A percentile compares a stretch with the other conserved stretches of the same genome.
Evolutionary conservation across 129 eudicot species (phyloP).

Genomic region (Helichrysum umbraculigerum): DNA sequence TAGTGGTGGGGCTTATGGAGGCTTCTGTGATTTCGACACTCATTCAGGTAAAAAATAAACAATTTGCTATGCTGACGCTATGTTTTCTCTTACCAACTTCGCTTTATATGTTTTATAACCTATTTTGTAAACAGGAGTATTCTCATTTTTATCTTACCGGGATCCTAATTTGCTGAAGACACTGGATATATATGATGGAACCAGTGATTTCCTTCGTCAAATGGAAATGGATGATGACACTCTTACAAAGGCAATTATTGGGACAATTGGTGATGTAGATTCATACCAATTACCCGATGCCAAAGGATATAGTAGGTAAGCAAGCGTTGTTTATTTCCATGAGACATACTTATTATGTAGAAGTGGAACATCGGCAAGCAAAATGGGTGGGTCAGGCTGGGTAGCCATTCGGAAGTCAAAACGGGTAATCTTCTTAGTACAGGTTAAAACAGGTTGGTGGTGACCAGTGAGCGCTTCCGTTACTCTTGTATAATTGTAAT

Average conservation of each 20-base stretch:
- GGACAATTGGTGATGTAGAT: conserved; percentile 98
- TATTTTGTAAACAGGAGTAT: conserved; percentile 62
- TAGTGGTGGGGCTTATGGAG: conserved; percentile 99
- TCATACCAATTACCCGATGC: conserved; percentile 95
- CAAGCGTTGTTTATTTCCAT: background rate
- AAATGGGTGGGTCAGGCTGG: background rate
- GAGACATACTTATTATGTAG: background rate
- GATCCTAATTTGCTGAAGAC: conserved; percentile 98
- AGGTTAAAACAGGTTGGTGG: background rate
- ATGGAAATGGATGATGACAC: conserved; percentile 90
- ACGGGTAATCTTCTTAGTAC: background rate
- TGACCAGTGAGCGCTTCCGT: background rate
- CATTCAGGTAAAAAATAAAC: conserved; percentile 66
- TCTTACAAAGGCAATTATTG: conserved; percentile 95
- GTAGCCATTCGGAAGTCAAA: background rate
- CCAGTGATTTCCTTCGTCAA: conserved; percentile 67
- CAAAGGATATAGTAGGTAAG: conserved; percentile 96
- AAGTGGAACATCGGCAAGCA: background rate
- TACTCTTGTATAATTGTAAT: background rate
- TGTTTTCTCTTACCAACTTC: background rate
- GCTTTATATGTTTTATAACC: conserved; percentile 24
- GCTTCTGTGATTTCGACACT: conserved; percentile 92
- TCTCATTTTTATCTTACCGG: conserved; percentile 89
- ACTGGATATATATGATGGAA: conserved; percentile 86
- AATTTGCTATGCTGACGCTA: conserved; percentile 1